A percentile compares a stretch with the other conserved stretches of the same genome.
Evolutionary conservation across 192 early-diverging fungal genomes (phyloP).

Genomic region (Backusella sp.): DNA sequence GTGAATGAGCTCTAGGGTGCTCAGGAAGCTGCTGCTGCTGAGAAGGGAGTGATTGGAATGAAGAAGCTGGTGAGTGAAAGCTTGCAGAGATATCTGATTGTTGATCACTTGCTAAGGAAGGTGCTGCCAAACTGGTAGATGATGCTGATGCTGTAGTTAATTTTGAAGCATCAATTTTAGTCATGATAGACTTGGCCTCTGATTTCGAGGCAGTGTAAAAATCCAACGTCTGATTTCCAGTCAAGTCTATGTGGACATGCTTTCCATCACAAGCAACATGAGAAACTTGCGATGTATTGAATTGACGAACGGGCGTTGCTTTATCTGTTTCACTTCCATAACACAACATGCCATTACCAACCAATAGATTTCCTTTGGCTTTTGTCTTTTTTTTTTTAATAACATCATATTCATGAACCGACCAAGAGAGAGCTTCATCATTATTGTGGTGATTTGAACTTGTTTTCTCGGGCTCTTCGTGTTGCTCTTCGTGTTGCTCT

Average conservation of each 20-base stretch:
- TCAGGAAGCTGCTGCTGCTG: neutral
- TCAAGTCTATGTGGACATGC: conserved; percentile 60
- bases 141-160: neutral
- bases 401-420: conserved; percentile 50
- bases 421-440: conserved; percentile 51
- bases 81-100: neutral
- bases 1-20: neutral
- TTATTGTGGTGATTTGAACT: neutral
- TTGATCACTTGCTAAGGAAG: neutral
- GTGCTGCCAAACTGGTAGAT: neutral
- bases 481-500: neutral
- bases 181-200: conserved; percentile 66
- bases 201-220: conserved; percentile 61
- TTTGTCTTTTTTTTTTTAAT: conserved; percentile 78
- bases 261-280: conserved; percentile 60
- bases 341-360: conserved; percentile 59
- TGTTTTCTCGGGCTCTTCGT: conserved; percentile 16
- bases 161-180: conserved; percentile 54
- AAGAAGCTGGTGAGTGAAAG: neutral
- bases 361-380: conserved; percentile 59
- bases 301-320: conserved; percentile 59
- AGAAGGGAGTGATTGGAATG: neutral
- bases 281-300: conserved; percentile 53
- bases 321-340: conserved; percentile 65
- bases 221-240: conserved; percentile 59